These are phyloP conservation scores for Dianthus caryophyllus DNA, from an alignment of 148 eudicot genomes.

Conservation along the genomic window DNA sequence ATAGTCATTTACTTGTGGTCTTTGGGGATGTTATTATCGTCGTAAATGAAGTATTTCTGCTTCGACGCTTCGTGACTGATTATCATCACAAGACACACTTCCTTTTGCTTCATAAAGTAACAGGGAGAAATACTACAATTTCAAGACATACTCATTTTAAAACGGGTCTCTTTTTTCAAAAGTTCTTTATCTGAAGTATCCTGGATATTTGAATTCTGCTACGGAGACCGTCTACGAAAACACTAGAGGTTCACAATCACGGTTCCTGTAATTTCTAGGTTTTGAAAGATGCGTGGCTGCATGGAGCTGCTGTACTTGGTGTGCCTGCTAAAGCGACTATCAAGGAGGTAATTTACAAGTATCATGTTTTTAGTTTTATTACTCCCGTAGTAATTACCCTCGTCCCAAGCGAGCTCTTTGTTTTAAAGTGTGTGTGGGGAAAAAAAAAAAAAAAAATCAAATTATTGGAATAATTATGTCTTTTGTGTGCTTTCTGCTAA, in stretches of 20 bases:
- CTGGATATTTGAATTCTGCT: no score
- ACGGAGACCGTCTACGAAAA: no score
- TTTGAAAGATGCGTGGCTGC: constrained; percentile 79
- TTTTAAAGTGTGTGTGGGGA: no score
- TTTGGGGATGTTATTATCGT: not conserved
- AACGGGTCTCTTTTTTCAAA: not conserved
- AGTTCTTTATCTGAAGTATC: constrained; percentile 46
- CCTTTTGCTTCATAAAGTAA: not conserved
- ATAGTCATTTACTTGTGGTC: not conserved
- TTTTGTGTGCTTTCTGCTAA: no score
- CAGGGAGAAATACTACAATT: not conserved
- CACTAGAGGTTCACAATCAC: no score
- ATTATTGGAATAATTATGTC: no score
- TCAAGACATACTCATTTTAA: not conserved
- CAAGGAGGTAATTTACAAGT: no score
- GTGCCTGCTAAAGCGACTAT: constrained; percentile 96
- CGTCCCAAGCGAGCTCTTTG: no score
- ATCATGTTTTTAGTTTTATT: no score
- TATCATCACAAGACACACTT: not conserved
- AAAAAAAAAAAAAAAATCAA: no score
- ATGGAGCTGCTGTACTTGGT: constrained; percentile 99
- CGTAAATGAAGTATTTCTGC: not conserved
- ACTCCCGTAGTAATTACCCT: no score
- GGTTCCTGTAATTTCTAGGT: no score
- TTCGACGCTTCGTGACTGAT: not conserved